phyloP scores from a whole-genome alignment of 1,284 basidiomycete species.

The Cryptococcus deneoformans region DNA sequence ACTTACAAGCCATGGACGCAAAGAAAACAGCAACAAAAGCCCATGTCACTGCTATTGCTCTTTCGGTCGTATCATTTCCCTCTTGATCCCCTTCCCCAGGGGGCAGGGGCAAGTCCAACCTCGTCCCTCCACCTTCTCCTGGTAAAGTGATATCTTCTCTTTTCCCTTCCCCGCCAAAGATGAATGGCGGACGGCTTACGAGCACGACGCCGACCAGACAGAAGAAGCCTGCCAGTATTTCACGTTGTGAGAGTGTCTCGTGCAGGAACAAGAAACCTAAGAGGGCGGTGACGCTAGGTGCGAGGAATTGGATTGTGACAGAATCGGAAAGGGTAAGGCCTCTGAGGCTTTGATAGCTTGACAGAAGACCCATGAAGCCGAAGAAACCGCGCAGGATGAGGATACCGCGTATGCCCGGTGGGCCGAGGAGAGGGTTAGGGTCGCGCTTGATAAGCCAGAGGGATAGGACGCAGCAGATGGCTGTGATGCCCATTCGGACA shows the following conservation, averaged over 20 bases:
- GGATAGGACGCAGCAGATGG: constrained; percentile 52
- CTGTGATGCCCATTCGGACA: constrained; percentile 51
- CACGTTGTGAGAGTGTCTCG: constrained; percentile 60
- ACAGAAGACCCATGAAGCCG: constrained; percentile 51
- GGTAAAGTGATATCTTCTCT: constrained; percentile 10
- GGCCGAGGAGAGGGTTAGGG: constrained; percentile 65
- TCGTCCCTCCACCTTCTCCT: constrained; percentile 26
- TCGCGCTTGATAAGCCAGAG: constrained; percentile 53
- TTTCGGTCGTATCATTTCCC: constrained; percentile 9
- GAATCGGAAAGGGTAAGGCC: constrained; percentile 70
- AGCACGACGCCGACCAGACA: constrained; percentile 63
- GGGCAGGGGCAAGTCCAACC: constrained; percentile 6
- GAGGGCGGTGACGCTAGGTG: constrained; percentile 65
- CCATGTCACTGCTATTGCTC: constrained; percentile 23
- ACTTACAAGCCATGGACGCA: constrained; percentile 44
- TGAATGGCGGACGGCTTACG: constrained; percentile 63
- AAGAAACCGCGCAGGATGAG: constrained; percentile 61
- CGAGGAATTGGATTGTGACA: constrained; percentile 72
- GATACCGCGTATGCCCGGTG: constrained; percentile 61
- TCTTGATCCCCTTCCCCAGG: constrained; percentile 19
- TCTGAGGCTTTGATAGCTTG: constrained; percentile 64
- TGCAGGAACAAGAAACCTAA: constrained; percentile 65
- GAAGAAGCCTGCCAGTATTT: constrained; percentile 62
- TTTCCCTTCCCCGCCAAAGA: constrained; percentile 48
- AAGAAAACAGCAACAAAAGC: constrained; percentile 38